phyloP scores from a whole-genome alignment of 257 asterid genomes.

The Primulina tabacum region DNA sequence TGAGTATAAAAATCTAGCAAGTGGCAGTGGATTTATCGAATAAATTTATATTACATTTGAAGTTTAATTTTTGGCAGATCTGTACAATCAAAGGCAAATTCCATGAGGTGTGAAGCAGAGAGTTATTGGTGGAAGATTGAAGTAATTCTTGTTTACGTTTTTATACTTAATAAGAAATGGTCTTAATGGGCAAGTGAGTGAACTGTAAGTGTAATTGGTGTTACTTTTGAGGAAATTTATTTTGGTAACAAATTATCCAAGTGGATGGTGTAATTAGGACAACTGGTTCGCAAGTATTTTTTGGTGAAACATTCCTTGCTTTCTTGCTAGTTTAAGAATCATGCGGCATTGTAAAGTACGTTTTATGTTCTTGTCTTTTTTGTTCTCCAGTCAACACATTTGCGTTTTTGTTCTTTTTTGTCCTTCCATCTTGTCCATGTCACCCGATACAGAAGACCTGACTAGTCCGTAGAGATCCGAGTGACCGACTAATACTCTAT shows the following conservation, averaged over 20 bases:
- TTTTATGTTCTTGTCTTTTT: too few relatives aligned
- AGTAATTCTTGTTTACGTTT: slow-evolving; percentile 27
- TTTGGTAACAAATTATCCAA: not conserved
- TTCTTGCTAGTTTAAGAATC: slow-evolving; percentile 38
- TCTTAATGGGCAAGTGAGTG: not conserved
- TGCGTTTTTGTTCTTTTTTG: too few relatives aligned
- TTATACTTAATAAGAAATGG: slow-evolving; percentile 27
- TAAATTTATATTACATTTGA: too few relatives aligned
- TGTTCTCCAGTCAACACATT: too few relatives aligned
- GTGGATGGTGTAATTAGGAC: not conserved
- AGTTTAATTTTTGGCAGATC: slow-evolving; percentile 26
- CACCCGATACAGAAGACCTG: too few relatives aligned
- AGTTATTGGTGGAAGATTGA: slow-evolving; percentile 31
- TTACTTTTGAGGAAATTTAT: too few relatives aligned
- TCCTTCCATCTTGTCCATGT: too few relatives aligned
- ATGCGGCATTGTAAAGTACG: slow-evolving; percentile 3
- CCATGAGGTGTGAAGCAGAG: slow-evolving; percentile 15
- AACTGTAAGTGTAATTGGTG: too few relatives aligned
- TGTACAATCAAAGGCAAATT: slow-evolving; percentile 28
- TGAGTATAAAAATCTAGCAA: not conserved
- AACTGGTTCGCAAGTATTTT: not conserved
- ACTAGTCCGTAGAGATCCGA: too few relatives aligned
- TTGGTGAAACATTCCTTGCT: slow-evolving; percentile 36
- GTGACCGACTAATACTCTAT: too few relatives aligned
- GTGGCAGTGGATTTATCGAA: too few relatives aligned